Percentiles rank a stretch among this genome's conserved stretches.
Evolutionary conservation across 1,284 basidiomycete genomes (phyloP).

Genomic region (Ceratorhiza oryzae-sativae): DNA sequence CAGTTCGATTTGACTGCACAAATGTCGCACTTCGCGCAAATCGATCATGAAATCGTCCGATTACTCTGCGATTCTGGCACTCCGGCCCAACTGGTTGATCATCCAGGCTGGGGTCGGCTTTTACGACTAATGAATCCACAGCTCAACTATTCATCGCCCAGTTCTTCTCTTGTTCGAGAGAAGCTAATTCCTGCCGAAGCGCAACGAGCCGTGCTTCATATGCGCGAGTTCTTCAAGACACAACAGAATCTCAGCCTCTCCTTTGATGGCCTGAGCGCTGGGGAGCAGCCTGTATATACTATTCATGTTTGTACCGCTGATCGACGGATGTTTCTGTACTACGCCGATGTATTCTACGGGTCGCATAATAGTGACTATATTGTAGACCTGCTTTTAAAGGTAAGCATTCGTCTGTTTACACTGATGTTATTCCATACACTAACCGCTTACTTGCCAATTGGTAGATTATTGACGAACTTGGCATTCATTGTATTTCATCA

Average conservation of each 20-base stretch:
- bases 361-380: constrained; percentile 40
- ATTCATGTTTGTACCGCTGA: constrained; percentile 48
- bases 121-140: not conserved
- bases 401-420: constrained; percentile 43
- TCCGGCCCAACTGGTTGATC: not conserved
- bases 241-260: constrained; percentile 10
- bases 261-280: constrained; percentile 1
- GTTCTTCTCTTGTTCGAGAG: not conserved
- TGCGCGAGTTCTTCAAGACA: not conserved
- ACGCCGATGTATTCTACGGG: constrained; percentile 46
- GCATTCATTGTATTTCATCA: constrained; percentile 40
- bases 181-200: constrained; percentile 6
- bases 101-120: not conserved
- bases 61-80: not conserved
- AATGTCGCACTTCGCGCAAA: not conserved
- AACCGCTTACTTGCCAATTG: not conserved
- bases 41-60: not conserved
- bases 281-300: constrained; percentile 47
- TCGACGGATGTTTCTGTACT: constrained; percentile 46
- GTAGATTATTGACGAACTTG: constrained; percentile 45
- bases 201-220: not conserved
- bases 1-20: not conserved
- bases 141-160: not conserved
- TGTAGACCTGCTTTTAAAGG: constrained; percentile 20
- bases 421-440: constrained; percentile 9